A percentile compares a stretch with the other conserved stretches of the same genome.
phyloP scores from a whole-genome alignment of 2,329 filamentous ascomycete genomes.

The Zalaria sp. region DNA sequence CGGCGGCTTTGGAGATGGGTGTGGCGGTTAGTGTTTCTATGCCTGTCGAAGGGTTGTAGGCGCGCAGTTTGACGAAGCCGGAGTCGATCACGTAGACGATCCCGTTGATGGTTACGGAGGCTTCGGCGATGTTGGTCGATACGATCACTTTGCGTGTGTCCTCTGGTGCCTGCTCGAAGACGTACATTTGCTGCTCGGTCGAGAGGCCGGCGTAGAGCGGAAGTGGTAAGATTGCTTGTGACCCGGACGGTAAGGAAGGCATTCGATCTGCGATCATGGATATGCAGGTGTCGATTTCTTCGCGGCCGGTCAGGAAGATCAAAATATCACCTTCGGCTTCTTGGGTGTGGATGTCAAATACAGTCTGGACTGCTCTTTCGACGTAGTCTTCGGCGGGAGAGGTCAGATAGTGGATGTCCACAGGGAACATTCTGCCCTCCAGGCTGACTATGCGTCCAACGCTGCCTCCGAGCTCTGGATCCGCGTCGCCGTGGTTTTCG shows the following conservation, averaged over 20 bases:
- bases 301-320: constrained; percentile 80
- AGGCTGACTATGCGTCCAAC: constrained; percentile 60
- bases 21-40: constrained; percentile 79
- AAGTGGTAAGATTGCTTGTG: constrained; percentile 50
- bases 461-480: constrained; percentile 22
- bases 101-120: constrained; percentile 84
- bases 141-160: constrained; percentile 84
- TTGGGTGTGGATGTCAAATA: constrained; percentile 73
- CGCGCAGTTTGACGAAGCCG: constrained; percentile 80
- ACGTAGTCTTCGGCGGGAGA: constrained; percentile 74
- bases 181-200: constrained; percentile 85
- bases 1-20: constrained; percentile 77
- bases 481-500: constrained; percentile 10
- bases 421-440: constrained; percentile 77
- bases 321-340: constrained; percentile 78
- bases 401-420: constrained; percentile 72
- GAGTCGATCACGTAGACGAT: constrained; percentile 84
- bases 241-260: constrained; percentile 44
- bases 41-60: constrained; percentile 69
- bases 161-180: constrained; percentile 72
- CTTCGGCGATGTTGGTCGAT: constrained; percentile 91
- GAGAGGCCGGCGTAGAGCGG: constrained; percentile 82
- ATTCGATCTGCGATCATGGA: constrained; percentile 64
- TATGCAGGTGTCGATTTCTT: constrained; percentile 79
- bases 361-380: constrained; percentile 65